A percentile compares a stretch with the other conserved stretches of the same genome.
Conservation (phyloP, 179 eudicot species). For the Nepenthes alata region DNA sequence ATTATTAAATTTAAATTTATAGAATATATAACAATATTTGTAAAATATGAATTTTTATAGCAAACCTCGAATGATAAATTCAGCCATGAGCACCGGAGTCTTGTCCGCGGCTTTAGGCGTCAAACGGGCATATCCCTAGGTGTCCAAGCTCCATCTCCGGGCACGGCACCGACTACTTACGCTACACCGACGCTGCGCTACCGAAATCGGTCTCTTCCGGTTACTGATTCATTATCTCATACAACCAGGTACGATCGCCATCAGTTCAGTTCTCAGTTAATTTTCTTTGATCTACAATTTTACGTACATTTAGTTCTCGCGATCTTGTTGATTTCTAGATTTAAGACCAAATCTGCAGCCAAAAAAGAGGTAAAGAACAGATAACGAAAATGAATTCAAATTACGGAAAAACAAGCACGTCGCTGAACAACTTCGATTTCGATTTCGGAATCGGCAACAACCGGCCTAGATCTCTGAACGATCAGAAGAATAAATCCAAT, state of each 20-base stretch:
- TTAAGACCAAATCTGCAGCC: background rate
- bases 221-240: conserved; percentile 1
- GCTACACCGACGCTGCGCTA: background rate
- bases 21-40: too few relatives aligned
- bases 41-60: too few relatives aligned
- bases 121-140: too few relatives aligned
- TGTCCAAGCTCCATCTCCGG: too few relatives aligned
- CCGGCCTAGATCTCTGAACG: conserved; percentile 43
- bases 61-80: too few relatives aligned
- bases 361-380: background rate
- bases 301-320: background rate
- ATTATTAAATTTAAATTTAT: too few relatives aligned
- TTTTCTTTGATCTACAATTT: conserved; percentile 3
- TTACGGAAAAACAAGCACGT: conserved; percentile 28
- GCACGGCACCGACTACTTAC: too few relatives aligned
- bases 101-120: too few relatives aligned
- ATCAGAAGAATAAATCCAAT: conserved; percentile 44
- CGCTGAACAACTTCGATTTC: conserved; percentile 52
- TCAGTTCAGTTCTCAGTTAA: conserved; percentile 1
- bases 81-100: too few relatives aligned
- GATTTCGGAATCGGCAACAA: conserved; percentile 62
- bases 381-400: conserved; percentile 43
- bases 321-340: background rate
- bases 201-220: background rate
- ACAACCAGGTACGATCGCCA: conserved; percentile 6